Evolutionary conservation across 1,284 basidiomycete species (phyloP).

Genomic region (Pseudozyma thailandica): DNA sequence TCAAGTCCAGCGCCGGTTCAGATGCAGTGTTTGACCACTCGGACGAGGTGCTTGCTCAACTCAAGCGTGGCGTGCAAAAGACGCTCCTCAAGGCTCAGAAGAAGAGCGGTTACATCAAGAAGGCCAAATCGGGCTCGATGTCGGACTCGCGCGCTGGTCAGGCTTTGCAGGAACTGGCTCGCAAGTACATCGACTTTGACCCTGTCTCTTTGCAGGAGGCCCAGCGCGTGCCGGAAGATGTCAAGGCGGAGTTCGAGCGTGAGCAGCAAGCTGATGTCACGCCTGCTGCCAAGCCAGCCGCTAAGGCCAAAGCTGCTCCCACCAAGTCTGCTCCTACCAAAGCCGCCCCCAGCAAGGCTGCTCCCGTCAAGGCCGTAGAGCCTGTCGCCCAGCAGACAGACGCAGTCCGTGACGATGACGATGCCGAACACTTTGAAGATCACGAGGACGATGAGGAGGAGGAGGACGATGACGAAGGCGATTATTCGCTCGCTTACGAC

Average conservation of each 20-base stretch:
- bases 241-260: slow-evolving; percentile 40
- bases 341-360: not conserved
- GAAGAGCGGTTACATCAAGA: slow-evolving; percentile 7
- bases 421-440: slow-evolving; percentile 34
- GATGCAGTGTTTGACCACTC: slow-evolving; percentile 45
- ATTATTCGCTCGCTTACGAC: slow-evolving; percentile 50
- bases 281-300: slow-evolving; percentile 11
- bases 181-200: slow-evolving; percentile 64
- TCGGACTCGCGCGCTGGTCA: slow-evolving; percentile 55
- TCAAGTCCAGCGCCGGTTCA: slow-evolving; percentile 29
- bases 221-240: slow-evolving; percentile 27
- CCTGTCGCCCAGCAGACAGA: slow-evolving; percentile 8
- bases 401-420: slow-evolving; percentile 13
- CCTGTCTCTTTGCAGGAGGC: slow-evolving; percentile 52
- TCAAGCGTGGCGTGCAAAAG: slow-evolving; percentile 43
- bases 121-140: slow-evolving; percentile 31
- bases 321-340: slow-evolving; percentile 12
- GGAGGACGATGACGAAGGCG: slow-evolving; percentile 26
- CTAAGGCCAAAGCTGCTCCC: slow-evolving; percentile 13
- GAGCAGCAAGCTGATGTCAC: slow-evolving; percentile 22
- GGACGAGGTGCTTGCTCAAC: slow-evolving; percentile 35
- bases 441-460: slow-evolving; percentile 24
- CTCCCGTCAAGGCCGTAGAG: slow-evolving; percentile 17
- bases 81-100: slow-evolving; percentile 35
- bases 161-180: slow-evolving; percentile 56